phyloP scores from a whole-genome alignment of 371 early-diverging fungal species.

The Zopfochytrium polystomum region DNA sequence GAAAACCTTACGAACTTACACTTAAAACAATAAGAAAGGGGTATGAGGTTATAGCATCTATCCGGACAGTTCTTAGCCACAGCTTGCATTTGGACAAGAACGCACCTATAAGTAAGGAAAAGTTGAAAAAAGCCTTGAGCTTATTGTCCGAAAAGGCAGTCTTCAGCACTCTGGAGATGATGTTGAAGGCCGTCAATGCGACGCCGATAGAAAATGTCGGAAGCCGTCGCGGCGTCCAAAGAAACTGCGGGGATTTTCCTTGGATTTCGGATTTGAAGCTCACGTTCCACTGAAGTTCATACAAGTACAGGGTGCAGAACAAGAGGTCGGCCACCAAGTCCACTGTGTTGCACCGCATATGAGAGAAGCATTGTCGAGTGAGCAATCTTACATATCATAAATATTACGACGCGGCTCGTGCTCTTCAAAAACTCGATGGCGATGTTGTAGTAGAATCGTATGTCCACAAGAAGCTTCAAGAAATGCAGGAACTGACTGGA shows the following conservation, averaged over 20 bases:
- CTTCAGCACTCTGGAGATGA: slow-evolving; percentile 19
- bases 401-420: background rate
- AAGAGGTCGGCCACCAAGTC: slow-evolving; percentile 56
- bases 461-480: background rate
- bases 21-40: slow-evolving; percentile 30
- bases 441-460: slow-evolving; percentile 2
- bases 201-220: slow-evolving; percentile 49
- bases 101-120: background rate
- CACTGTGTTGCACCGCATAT: too few relatives aligned
- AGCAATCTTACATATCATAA: too few relatives aligned
- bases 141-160: slow-evolving; percentile 25
- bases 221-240: slow-evolving; percentile 58
- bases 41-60: slow-evolving; percentile 26
- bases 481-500: background rate
- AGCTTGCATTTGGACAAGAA: too few relatives aligned
- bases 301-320: slow-evolving; percentile 63
- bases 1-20: slow-evolving; percentile 12
- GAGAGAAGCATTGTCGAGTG: too few relatives aligned
- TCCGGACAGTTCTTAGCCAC: too few relatives aligned
- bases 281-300: slow-evolving; percentile 60
- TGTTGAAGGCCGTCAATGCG: slow-evolving; percentile 21
- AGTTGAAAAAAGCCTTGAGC: slow-evolving; percentile 16
- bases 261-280: slow-evolving; percentile 5
- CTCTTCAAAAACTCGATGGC: background rate
- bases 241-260: slow-evolving; percentile 48